Conservation (phyloP, 257 asterid genomes). For the Thymus quinquecostatus region DNA sequence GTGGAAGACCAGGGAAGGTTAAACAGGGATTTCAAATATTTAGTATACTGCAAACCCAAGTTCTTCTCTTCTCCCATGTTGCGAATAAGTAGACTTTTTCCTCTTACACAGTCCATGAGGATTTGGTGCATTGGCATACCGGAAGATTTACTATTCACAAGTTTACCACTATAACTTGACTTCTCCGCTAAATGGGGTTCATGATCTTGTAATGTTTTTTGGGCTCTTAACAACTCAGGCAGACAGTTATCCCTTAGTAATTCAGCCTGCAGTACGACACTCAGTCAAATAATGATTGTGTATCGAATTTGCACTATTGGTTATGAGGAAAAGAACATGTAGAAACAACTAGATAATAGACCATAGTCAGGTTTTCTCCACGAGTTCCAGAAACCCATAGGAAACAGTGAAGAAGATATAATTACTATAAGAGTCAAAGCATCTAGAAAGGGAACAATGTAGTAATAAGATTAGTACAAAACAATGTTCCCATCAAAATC, state of each 20-base stretch:
- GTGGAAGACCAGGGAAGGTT: conserved; percentile 41
- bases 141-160: conserved; percentile 35
- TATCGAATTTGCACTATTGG: neutral
- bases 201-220: conserved; percentile 46
- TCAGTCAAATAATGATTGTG: conserved; percentile 33
- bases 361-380: conserved; percentile 14
- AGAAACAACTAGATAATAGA: conserved; percentile 14
- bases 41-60: conserved; percentile 45
- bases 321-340: neutral
- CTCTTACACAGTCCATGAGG: conserved; percentile 59
- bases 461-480: neutral
- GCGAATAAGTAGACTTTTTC: conserved; percentile 40
- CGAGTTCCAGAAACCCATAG: neutral
- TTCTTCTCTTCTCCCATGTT: conserved; percentile 47
- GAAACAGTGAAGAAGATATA: neutral
- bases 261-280: conserved; percentile 67
- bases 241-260: conserved; percentile 55
- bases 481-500: neutral
- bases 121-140: conserved; percentile 38
- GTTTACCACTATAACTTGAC: conserved; percentile 27
- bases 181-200: conserved; percentile 35
- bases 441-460: neutral
- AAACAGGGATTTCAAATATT: conserved; percentile 46
- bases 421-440: neutral
- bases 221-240: conserved; percentile 54